Conservation (phyloP, 1,139 yeast species). For the Yamadazyma siamensis region DNA sequence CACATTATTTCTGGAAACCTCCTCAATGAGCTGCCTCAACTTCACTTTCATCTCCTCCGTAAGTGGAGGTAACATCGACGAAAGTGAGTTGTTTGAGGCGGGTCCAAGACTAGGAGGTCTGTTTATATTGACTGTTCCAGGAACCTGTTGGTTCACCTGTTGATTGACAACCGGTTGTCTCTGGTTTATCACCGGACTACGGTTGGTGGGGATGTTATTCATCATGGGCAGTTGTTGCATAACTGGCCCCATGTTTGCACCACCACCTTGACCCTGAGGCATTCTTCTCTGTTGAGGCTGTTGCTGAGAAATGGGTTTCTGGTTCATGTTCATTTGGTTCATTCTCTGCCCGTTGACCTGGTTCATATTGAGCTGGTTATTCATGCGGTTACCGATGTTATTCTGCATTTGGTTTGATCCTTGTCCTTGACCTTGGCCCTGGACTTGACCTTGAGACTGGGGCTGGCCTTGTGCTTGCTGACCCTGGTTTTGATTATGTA, state of each 20-base stretch:
- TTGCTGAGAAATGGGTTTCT: conserved; percentile 9
- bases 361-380: conserved; percentile 4
- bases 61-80: conserved; percentile 29
- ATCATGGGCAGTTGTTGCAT: conserved; percentile 19
- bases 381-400: too few species aligned
- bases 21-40: conserved; percentile 62
- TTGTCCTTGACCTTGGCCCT: neutral
- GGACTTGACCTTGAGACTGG: neutral
- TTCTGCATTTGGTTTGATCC: neutral
- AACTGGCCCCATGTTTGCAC: conserved; percentile 5
- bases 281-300: conserved; percentile 15
- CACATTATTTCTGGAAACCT: conserved; percentile 65
- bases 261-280: conserved; percentile 10
- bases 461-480: neutral
- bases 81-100: conserved; percentile 4
- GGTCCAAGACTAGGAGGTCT: conserved; percentile 10
- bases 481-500: too few species aligned
- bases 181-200: conserved; percentile 14
- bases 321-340: conserved; percentile 4
- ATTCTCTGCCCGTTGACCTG: conserved; percentile 2
- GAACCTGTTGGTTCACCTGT: conserved; percentile 1
- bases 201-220: conserved; percentile 12
- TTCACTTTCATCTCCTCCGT: conserved; percentile 46
- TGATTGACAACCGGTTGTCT: conserved; percentile 13
- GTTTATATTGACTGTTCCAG: conserved; percentile 6